Percentiles rank a stretch among this genome's conserved stretches.
Conservation (phyloP, 2,329 filamentous ascomycete genomes). For the Apiospora phragmitis region DNA sequence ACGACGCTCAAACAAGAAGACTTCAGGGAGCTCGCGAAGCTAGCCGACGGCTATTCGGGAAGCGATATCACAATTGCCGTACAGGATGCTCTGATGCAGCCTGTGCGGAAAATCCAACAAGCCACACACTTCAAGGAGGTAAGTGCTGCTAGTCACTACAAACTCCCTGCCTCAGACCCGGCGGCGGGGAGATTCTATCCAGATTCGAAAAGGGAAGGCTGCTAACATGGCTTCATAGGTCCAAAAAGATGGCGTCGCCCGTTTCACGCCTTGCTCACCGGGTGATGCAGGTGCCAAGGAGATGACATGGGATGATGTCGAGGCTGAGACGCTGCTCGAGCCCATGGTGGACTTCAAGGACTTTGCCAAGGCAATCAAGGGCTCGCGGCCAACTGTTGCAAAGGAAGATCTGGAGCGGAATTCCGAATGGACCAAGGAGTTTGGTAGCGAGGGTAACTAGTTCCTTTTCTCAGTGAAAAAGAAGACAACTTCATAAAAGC, state of each 20-base stretch:
- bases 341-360: conserved; percentile 87
- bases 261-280: conserved; percentile 88
- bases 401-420: conserved; percentile 81
- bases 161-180: not conserved
- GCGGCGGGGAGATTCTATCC: too few relatives aligned
- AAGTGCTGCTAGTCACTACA: too few relatives aligned
- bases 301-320: conserved; percentile 90
- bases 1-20: conserved; percentile 79
- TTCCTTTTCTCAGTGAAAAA: not conserved
- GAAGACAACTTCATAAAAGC: not conserved
- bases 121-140: conserved; percentile 98
- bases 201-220: not conserved
- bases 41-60: conserved; percentile 92
- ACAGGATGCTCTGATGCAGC: conserved; percentile 96
- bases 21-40: conserved; percentile 74
- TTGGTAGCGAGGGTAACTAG: conserved; percentile 81
- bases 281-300: conserved; percentile 83
- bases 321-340: conserved; percentile 81
- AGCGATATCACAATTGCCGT: conserved; percentile 96
- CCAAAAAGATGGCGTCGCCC: conserved; percentile 64
- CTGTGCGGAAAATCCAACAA: conserved; percentile 92
- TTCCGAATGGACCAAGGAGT: conserved; percentile 92
- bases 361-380: conserved; percentile 89
- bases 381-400: conserved; percentile 86
- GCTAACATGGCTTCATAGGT: conserved; percentile 53